Evolutionary conservation across 2,329 filamentous ascomycete genomes (phyloP).

Genomic region (Lasiodiplodia gonubiensis): DNA sequence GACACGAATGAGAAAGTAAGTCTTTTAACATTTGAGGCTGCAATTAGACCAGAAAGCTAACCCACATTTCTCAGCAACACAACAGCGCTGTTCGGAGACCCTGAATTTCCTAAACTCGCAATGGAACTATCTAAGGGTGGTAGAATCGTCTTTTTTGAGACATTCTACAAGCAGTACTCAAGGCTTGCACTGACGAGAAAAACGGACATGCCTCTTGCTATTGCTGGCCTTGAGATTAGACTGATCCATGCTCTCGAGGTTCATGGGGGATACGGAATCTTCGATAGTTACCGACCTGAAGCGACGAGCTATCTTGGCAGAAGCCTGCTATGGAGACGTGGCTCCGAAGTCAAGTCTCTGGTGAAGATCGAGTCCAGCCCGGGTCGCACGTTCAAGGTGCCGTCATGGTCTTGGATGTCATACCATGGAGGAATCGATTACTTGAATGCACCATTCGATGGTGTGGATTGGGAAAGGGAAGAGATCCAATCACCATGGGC

Average conservation of each 20-base stretch:
- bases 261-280: conserved; percentile 41
- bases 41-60: too few species aligned
- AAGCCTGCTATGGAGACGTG: conserved; percentile 1
- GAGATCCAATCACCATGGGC: neutral
- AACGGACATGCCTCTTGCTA: conserved; percentile 41
- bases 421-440: neutral
- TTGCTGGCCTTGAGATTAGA: conserved; percentile 42
- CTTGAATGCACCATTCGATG: neutral
- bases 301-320: neutral
- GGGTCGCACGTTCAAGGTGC: neutral
- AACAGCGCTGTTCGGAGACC: neutral
- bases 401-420: neutral
- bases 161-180: conserved; percentile 6
- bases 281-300: conserved; percentile 32
- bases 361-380: neutral
- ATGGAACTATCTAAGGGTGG: neutral
- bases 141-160: neutral
- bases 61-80: too few species aligned
- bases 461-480: neutral
- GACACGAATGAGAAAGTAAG: neutral
- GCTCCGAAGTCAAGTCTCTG: neutral
- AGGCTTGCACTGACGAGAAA: neutral
- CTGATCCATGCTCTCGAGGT: conserved; percentile 35
- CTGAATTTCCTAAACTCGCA: neutral
- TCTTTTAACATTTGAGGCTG: too few species aligned